Base-by-base conservation (phyloP, 2,329 filamentous ascomycete species). In the Ramichloridium luteum region DNA sequence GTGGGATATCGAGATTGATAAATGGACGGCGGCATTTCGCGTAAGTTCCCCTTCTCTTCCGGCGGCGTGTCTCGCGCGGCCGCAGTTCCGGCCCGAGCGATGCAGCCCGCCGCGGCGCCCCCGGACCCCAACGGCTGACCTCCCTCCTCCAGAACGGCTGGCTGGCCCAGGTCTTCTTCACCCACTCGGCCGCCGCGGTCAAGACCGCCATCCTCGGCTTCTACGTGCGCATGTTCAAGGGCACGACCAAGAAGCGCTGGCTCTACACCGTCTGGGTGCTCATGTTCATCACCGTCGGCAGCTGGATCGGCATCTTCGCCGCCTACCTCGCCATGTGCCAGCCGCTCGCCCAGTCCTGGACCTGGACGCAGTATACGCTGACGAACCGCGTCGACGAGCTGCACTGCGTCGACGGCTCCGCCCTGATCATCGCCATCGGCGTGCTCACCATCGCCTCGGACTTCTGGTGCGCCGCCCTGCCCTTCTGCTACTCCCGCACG, bases 401-500 rank as follows among this genome's bases (percentile, higher is more conserved):
- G n/a, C n/a, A n/a, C n/a, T n/a, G n/a, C n/a, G n/a, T n/a, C n/a
- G n/a, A n/a, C n/a, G n/a, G n/a, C n/a, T n/a, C n/a, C n/a, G n/a
- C n/a, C n/a, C n/a, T n/a, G n/a, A n/a, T n/a, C n/a, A n/a, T n/a
- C n/a, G n/a, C n/a, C n/a, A n/a, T n/a, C n/a, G n/a, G n/a, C n/a
- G n/a, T n/a, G n/a, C n/a, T n/a, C n/a, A 49, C 49, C 12, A 30
- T 61, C 17, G 34, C 47, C 6, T 61, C 59, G 41, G 58, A 62
- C 27, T 39, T 60, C 5, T 40, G 61, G 32, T 49, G 57, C 3
- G 54, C 53, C 31, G 37, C 46, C 1, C 40, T 64, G 13, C 62
- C 62, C 0, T 42, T 58, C 4, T n/a, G n/a, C n/a, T n/a, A n/a
- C 48, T 62, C n/a, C 49, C 64, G 10, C 54, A 63, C 4, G 53